These are phyloP conservation scores for Kingdonia uniflora DNA, from an alignment of 164 flowering plant genomes.

Conservation along the genomic window DNA sequence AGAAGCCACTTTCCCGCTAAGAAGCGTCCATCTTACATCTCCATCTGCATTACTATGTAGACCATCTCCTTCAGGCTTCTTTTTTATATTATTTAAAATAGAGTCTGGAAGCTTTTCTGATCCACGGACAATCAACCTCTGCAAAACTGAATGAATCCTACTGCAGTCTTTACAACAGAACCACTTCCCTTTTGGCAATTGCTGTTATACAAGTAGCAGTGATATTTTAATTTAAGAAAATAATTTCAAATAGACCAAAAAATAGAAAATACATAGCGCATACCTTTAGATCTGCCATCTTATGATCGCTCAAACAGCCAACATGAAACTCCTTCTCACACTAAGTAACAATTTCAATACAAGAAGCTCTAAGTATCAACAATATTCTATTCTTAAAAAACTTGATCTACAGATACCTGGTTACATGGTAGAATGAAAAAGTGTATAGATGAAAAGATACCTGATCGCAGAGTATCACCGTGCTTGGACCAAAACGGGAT, in stretches of 20 bases:
- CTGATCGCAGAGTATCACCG: slow-evolving; percentile 91
- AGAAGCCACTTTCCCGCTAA: slow-evolving; percentile 43
- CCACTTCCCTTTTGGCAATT: slow-evolving; percentile 84
- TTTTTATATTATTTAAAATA: slow-evolving; percentile 28
- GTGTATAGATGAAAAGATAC: slow-evolving; percentile 30
- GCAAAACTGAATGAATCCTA: slow-evolving; percentile 41
- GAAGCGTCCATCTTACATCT: slow-evolving; percentile 72
- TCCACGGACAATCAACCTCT: slow-evolving; percentile 40
- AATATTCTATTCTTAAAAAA: no score
- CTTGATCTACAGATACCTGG: no score
- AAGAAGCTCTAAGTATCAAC: no score
- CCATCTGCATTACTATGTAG: slow-evolving; percentile 9
- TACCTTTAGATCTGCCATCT: slow-evolving; percentile 68
- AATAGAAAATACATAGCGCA: background rate
- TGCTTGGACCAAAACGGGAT: slow-evolving; percentile 57
- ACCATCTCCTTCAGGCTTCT: slow-evolving; percentile 30
- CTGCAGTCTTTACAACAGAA: slow-evolving; percentile 63
- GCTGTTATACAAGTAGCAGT: slow-evolving; percentile 34
- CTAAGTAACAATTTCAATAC: slow-evolving; percentile 23
- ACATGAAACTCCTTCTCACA: slow-evolving; percentile 92
- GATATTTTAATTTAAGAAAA: slow-evolving; percentile 1
- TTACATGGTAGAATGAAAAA: no score
- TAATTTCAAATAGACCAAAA: background rate
- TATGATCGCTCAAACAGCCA: slow-evolving; percentile 67
- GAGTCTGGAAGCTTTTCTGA: slow-evolving; percentile 45